Evolutionary conservation across 768 basidiomycete species (phyloP).

Genomic region (Suillus fuscotomentosus): DNA sequence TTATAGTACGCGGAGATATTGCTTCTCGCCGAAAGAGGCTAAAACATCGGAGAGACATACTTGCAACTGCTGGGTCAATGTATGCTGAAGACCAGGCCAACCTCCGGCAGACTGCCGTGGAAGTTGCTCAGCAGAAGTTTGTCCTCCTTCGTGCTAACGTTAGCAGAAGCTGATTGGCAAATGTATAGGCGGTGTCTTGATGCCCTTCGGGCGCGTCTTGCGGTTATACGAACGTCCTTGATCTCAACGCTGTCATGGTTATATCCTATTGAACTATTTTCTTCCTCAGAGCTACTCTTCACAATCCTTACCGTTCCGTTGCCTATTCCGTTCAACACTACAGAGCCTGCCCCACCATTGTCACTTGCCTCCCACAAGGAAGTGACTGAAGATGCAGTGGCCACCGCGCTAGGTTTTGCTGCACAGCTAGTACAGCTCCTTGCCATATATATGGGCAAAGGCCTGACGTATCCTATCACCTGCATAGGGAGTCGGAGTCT

Average conservation of each 20-base stretch:
- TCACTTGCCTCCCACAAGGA: constrained; percentile 60
- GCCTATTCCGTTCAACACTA: constrained; percentile 73
- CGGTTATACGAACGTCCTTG: constrained; percentile 58
- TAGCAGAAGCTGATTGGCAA: constrained; percentile 1
- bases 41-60: constrained; percentile 42
- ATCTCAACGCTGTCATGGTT: constrained; percentile 71
- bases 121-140: constrained; percentile 41
- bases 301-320: constrained; percentile 86
- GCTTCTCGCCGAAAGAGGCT: constrained; percentile 44
- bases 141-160: constrained; percentile 10
- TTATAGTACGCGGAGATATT: constrained; percentile 43
- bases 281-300: constrained; percentile 84
- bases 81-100: constrained; percentile 30
- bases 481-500: constrained; percentile 89
- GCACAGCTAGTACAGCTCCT: constrained; percentile 85
- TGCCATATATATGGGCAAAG: constrained; percentile 72
- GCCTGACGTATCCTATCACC: constrained; percentile 85
- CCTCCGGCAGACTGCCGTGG: constrained; percentile 28
- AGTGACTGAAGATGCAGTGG: constrained; percentile 82
- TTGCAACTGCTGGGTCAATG: constrained; percentile 42
- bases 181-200: constrained; percentile 43
- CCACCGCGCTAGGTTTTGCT: constrained; percentile 88
- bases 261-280: constrained; percentile 87
- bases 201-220: constrained; percentile 47
- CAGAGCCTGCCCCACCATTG: constrained; percentile 84